Base-by-base conservation (phyloP, 192 early-diverging fungal genomes). In the Coemansia sp. region DNA sequence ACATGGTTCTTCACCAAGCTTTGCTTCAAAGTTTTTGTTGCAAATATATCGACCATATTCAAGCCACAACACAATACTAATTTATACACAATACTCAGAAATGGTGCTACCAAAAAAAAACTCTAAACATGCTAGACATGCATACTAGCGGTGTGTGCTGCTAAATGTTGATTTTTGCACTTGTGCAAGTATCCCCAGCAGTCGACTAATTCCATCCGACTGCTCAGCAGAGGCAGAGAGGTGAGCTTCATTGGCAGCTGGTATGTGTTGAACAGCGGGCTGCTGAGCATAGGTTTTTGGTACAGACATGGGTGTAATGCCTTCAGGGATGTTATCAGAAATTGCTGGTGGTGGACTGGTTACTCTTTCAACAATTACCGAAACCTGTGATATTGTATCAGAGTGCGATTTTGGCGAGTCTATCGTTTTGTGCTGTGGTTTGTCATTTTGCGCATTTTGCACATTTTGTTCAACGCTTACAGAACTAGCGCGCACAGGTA, bases 1-100 rank as follows among this genome's bases (percentile, higher is more conserved):
- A 94, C 94, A 88, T 99, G 97, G 97, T 99, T 99, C 93, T 99
- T 98, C 88, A 90, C 91, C 86, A 99, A 99, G 90, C 93, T 99
- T 68, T 86, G 90, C 74, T 94, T 93, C 88, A 92, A 90, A 92
- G 7, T 35, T 35, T 8, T 35, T 8, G 32, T 35, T 35, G 32
- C 32, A 35, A 35, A 35, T 35, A 35, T 35, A 35, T 35, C 8
- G 27, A 8, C 8, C 32, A 35, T 29, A 29, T 29, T 29, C 6
- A 8, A 35, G 32, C 1, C 32, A 35, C 32, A 35, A 8, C 6
- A 35, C 32, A 8, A 35, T 35, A 8, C 32, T 35, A 35, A 35
- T 35, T 35, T 35, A 35, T 35, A 35, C 32, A 35, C 32, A 35
- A 35, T 35, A 6, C 32, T 7, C 32, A 6, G 32, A 35, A 35